Evolutionary conservation across 768 basidiomycete species (phyloP).

Genomic region (Leccinum rimulosum): DNA sequence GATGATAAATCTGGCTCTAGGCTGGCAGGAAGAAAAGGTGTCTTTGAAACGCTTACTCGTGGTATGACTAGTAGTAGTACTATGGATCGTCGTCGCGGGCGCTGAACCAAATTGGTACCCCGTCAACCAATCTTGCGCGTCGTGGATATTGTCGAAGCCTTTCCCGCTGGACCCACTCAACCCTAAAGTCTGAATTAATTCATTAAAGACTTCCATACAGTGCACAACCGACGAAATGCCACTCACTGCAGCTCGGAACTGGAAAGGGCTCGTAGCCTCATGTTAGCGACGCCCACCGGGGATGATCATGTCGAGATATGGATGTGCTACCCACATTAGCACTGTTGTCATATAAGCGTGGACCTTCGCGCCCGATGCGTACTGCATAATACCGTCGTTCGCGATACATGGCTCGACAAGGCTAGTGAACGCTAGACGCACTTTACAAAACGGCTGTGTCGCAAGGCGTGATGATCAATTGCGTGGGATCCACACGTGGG

Average conservation of each 20-base stretch:
- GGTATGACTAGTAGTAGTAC: background rate
- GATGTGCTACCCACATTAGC: conserved; percentile 27
- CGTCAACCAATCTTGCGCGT: conserved; percentile 26
- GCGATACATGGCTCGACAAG: conserved; percentile 10
- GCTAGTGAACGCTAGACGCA: background rate
- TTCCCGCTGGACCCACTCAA: conserved; percentile 33
- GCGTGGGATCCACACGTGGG: too few relatives aligned
- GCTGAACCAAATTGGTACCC: conserved; percentile 12
- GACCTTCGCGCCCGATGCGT: conserved; percentile 33
- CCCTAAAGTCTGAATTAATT: conserved; percentile 22
- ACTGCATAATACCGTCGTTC: conserved; percentile 35
- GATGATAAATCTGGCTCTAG: background rate
- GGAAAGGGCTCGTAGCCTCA: background rate
- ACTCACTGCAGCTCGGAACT: conserved; percentile 29
- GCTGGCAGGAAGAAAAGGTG: background rate
- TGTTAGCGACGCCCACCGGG: background rate
- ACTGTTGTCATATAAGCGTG: conserved; percentile 31
- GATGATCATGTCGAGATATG: background rate
- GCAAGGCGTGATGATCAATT: too few relatives aligned
- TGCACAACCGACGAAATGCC: background rate
- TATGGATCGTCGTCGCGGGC: conserved; percentile 10
- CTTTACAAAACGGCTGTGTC: background rate
- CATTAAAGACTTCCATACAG: background rate
- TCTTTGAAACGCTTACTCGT: conserved; percentile 18
- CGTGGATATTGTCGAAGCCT: conserved; percentile 30